Conservation (phyloP, 768 basidiomycete species). For the Boletus subparvulus region DNA sequence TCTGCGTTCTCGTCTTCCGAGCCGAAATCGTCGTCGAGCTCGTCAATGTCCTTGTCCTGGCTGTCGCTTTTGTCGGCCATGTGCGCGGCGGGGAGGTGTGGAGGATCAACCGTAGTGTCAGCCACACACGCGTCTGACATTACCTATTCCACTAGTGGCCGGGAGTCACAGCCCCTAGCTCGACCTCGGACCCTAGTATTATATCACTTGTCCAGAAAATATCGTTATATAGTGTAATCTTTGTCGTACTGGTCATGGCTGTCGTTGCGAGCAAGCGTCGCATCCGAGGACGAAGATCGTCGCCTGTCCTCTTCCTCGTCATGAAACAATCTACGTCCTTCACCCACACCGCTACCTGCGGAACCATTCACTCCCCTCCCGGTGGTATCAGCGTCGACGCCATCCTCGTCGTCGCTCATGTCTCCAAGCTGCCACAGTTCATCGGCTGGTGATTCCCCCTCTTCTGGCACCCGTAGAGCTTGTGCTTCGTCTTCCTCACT, state of each 20-base stretch:
- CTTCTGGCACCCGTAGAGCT: slow-evolving; percentile 35
- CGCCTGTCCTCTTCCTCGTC: slow-evolving; percentile 36
- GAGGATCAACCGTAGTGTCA: neutral
- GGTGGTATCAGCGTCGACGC: slow-evolving; percentile 40
- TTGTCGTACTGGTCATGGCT: slow-evolving; percentile 24
- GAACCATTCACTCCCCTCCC: slow-evolving; percentile 20
- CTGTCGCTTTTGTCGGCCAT: slow-evolving; percentile 22
- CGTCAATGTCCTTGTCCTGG: slow-evolving; percentile 44
- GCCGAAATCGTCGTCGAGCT: slow-evolving; percentile 46
- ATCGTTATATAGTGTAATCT: neutral
- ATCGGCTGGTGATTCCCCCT: slow-evolving; percentile 35
- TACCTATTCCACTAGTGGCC: no score
- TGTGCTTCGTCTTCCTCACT: slow-evolving; percentile 41
- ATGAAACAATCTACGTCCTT: slow-evolving; percentile 45
- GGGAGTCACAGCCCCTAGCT: no score
- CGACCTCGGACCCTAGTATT: no score
- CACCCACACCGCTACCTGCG: slow-evolving; percentile 25
- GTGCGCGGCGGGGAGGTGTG: neutral
- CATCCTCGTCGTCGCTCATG: slow-evolving; percentile 65
- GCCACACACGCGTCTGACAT: slow-evolving; percentile 18
- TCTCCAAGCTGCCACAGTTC: slow-evolving; percentile 74
- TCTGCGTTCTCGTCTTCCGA: slow-evolving; percentile 40
- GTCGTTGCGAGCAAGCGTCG: slow-evolving; percentile 31
- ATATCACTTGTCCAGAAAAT: no score
- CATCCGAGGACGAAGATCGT: slow-evolving; percentile 38